A percentile compares a stretch with the other conserved stretches of the same genome.
These are phyloP conservation scores for Akanthomyces muscarius DNA, from an alignment of 2,329 filamentous ascomycete genomes.

Conservation along the genomic window DNA sequence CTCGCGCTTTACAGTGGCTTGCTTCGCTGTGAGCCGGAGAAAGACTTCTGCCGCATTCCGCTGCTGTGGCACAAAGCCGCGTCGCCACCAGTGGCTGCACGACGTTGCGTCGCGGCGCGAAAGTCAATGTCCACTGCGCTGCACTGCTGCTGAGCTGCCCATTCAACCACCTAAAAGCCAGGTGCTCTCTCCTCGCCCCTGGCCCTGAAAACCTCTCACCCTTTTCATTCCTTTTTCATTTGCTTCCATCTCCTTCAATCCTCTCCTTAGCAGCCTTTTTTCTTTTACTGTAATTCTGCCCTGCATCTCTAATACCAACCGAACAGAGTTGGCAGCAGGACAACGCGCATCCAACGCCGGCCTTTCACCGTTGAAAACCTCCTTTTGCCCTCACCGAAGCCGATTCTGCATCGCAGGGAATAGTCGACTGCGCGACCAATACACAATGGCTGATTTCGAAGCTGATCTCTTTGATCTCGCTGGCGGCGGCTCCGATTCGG, in stretches of 20 bases:
- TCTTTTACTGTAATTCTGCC: background rate
- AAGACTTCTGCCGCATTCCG: constrained; percentile 3
- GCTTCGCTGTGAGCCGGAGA: background rate
- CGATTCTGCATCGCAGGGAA: background rate
- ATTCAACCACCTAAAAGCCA: constrained; percentile 4
- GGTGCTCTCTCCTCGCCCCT: constrained; percentile 18
- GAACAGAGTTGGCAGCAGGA: background rate
- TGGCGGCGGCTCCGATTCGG: constrained; percentile 67
- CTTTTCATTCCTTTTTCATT: constrained; percentile 16
- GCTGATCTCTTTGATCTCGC: constrained; percentile 91
- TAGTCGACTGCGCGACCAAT: background rate
- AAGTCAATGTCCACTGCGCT: background rate
- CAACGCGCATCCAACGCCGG: background rate
- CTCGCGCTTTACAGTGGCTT: background rate
- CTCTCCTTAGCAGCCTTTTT: background rate
- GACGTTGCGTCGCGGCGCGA: background rate
- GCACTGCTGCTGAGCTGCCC: background rate
- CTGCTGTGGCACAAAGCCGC: background rate
- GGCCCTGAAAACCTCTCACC: constrained; percentile 19
- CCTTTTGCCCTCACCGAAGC: background rate
- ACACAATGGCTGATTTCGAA: constrained; percentile 79
- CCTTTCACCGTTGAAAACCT: background rate
- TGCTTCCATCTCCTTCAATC: constrained; percentile 5
- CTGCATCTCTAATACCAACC: background rate
- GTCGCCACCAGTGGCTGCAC: background rate